These are phyloP conservation scores for Periconia digitata DNA, from an alignment of 2,329 filamentous ascomycete genomes.

Conservation along the genomic window DNA sequence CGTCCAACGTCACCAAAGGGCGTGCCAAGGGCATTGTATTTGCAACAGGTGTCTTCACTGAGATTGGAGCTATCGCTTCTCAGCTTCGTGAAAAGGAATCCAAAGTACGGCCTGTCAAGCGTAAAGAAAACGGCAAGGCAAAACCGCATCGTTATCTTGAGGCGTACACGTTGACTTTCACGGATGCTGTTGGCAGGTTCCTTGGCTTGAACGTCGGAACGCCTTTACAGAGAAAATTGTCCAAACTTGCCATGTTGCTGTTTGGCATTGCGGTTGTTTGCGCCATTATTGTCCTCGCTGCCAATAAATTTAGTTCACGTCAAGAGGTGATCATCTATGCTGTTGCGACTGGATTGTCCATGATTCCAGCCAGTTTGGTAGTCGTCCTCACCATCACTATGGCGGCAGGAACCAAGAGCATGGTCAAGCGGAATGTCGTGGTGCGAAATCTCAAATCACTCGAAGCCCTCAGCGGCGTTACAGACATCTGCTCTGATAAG, in stretches of 20 bases:
- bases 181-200: conserved; percentile 37
- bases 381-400: conserved; percentile 45
- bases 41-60: conserved; percentile 68
- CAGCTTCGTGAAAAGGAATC: conserved; percentile 57
- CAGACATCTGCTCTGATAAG: conserved; percentile 55
- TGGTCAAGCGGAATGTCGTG: conserved; percentile 36
- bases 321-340: conserved; percentile 44
- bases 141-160: conserved; percentile 48
- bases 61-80: conserved; percentile 73
- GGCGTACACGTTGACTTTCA: conserved; percentile 54
- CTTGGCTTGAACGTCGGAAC: conserved; percentile 46
- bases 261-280: conserved; percentile 41
- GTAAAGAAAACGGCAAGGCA: conserved; percentile 35
- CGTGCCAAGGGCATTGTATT: conserved; percentile 69
- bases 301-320: conserved; percentile 39
- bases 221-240: conserved; percentile 40
- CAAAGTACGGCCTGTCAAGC: conserved; percentile 44
- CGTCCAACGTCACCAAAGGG: conserved; percentile 69
- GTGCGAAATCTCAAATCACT: conserved; percentile 37
- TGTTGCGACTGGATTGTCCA: conserved; percentile 39
- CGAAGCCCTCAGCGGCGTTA: conserved; percentile 38
- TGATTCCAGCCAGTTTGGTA: conserved; percentile 40
- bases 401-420: conserved; percentile 40
- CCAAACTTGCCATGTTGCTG: conserved; percentile 33
- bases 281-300: conserved; percentile 41